Evolutionary conservation across 495 filamentous ascomycete genomes (phyloP), one percentile per base, ranked within the genome.

Genomic region (Immersiella caudata): DNA sequence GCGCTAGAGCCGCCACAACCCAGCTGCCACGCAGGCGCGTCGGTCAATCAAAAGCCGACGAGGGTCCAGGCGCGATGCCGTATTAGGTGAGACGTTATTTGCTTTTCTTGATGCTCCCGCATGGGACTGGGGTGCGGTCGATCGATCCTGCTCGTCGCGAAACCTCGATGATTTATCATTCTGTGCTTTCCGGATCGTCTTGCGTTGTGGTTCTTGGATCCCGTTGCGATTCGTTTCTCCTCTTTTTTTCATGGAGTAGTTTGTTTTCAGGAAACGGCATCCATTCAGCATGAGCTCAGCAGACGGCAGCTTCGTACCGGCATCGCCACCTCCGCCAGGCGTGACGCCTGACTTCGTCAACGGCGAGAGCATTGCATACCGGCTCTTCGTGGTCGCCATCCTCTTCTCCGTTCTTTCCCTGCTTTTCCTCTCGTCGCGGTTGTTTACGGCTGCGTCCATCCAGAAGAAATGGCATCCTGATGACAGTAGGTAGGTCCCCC

Each of bases 261-360:
- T 52, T 24, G 24, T 4, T 33, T 33, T 8, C 4, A 33, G 4
- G 29, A 3, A 33, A 8, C 29, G 29, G 29, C n/a, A 33, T 8
- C 8, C 8, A 8, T 33, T 29, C 55, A 26, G 14, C 12, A 58
- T 58, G 55, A 58, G 26, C 24, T 26, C 55, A 16, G 14, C 55
- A 22, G 55, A 58, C 55, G 55, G 55, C 24, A 22, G 33, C 24
- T 24, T 58, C 16, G 62, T 25, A 29, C 18, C 64, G 1, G 55
- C 12, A 9, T 54, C 56, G 21, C 64, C 65, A 8, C 72, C 75
- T 21, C 29, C 29, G 29, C 51, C 57, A 20, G 74, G 72, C 24
- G 66, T 71, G 21, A 73, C 56, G 33, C 66, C 74, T n/a, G 74
- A 76, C 49, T 73, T 75, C 55, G 70, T 54, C 5, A 61, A 74